Conservation (phyloP, 495 filamentous ascomycete genomes). For the Trichoderma erinaceum region DNA sequence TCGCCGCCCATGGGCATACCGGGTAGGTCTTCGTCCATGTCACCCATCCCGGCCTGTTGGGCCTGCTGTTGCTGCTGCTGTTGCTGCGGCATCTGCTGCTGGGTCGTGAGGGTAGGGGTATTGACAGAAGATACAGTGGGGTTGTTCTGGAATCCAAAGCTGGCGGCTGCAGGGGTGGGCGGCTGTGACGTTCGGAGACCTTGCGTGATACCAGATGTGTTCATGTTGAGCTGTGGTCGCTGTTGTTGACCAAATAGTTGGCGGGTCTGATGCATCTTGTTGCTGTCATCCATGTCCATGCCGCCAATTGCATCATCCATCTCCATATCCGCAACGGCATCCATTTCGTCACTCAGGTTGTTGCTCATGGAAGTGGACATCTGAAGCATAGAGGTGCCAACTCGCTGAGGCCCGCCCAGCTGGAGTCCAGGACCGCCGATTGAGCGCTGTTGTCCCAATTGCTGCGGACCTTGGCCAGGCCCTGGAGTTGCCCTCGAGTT, state of each 20-base stretch:
- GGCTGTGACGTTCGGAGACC: constrained; percentile 81
- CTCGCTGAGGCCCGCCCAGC: constrained; percentile 37
- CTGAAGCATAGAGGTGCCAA: constrained; percentile 17
- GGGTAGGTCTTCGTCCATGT: constrained; percentile 53
- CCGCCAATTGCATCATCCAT: constrained; percentile 76
- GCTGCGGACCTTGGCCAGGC: constrained; percentile 22
- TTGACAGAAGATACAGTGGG: constrained; percentile 98
- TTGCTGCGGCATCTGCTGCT: constrained; percentile 41
- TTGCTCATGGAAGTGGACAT: constrained; percentile 17
- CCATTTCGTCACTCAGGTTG: constrained; percentile 62
- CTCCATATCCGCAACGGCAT: constrained; percentile 91
- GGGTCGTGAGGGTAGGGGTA: constrained; percentile 75
- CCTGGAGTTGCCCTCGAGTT: constrained; percentile 17
- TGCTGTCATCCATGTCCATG: constrained; percentile 52
- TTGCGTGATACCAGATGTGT: constrained; percentile 56
- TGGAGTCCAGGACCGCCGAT: constrained; percentile 29
- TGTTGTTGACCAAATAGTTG: constrained; percentile 69
- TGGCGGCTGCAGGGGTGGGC: constrained; percentile 70
- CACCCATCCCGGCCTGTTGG: constrained; percentile 40
- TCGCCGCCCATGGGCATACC: constrained; percentile 47
- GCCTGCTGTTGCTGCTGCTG: constrained; percentile 33
- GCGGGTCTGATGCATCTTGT: constrained; percentile 53
- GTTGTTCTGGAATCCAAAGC: constrained; percentile 78
- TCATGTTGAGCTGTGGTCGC: constrained; percentile 67
- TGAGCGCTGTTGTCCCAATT: constrained; percentile 6